phyloP scores from a whole-genome alignment of 2,329 filamentous ascomycete species.

The Fusarium irregulare region DNA sequence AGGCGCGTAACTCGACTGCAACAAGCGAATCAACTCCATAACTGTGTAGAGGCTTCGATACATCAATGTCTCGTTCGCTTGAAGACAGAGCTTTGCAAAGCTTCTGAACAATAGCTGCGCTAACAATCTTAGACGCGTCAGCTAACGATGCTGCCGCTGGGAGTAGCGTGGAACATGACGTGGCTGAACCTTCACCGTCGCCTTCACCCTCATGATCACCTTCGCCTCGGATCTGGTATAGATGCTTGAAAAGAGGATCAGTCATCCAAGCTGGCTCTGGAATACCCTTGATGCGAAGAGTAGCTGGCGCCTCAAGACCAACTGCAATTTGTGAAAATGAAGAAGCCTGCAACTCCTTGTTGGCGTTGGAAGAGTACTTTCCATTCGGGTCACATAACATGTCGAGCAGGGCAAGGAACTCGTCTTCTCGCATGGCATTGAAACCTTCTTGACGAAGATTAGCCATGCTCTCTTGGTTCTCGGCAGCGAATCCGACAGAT shows the following conservation, averaged over 20 bases:
- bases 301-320: background rate
- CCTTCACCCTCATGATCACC: background rate
- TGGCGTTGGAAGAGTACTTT: background rate
- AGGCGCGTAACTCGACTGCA: constrained; percentile 63
- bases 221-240: constrained; percentile 1
- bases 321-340: constrained; percentile 7
- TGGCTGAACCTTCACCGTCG: background rate
- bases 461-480: constrained; percentile 50
- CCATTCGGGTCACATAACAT: background rate
- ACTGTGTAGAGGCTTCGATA: constrained; percentile 39
- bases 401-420: constrained; percentile 6
- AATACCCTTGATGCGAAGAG: background rate
- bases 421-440: constrained; percentile 3
- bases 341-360: background rate
- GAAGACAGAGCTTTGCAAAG: constrained; percentile 38
- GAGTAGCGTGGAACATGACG: background rate
- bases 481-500: constrained; percentile 62
- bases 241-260: background rate
- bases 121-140: background rate
- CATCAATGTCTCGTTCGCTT: constrained; percentile 38
- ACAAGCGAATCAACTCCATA: constrained; percentile 60
- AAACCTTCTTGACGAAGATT: constrained; percentile 6
- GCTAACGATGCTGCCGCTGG: background rate
- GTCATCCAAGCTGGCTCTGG: constrained; percentile 1
- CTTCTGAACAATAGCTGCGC: too few species aligned